Evolutionary conservation across 805 yeast species (phyloP).

Genomic region (Yamadazyma kitorensis): DNA sequence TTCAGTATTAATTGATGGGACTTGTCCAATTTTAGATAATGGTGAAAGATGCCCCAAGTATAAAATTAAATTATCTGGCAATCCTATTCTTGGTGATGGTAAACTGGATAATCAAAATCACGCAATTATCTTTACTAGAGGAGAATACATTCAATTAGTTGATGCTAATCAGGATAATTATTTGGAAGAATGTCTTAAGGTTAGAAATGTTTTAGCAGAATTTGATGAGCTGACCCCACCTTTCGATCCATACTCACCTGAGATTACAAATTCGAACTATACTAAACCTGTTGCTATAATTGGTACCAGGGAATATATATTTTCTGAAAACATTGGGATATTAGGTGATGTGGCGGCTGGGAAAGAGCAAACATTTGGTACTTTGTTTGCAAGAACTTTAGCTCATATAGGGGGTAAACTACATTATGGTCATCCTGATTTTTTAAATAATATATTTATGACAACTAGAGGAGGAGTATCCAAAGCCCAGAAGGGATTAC

Average conservation of each 20-base stretch:
- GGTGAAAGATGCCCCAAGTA: slow-evolving; percentile 46
- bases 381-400: slow-evolving; percentile 77
- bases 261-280: slow-evolving; percentile 15
- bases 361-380: slow-evolving; percentile 87
- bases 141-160: slow-evolving; percentile 79
- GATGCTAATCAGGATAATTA: slow-evolving; percentile 89
- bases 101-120: slow-evolving; percentile 86
- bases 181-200: slow-evolving; percentile 79
- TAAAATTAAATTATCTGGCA: slow-evolving; percentile 76
- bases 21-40: slow-evolving; percentile 60
- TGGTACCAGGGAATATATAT: slow-evolving; percentile 85
- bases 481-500: slow-evolving; percentile 82
- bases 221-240: slow-evolving; percentile 69
- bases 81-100: slow-evolving; percentile 86
- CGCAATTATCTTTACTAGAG: slow-evolving; percentile 74
- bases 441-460: slow-evolving; percentile 71
- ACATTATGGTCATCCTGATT: slow-evolving; percentile 90
- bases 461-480: slow-evolving; percentile 87
- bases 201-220: slow-evolving; percentile 78
- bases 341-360: slow-evolving; percentile 90
- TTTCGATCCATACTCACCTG: slow-evolving; percentile 21
- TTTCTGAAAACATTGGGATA: slow-evolving; percentile 83
- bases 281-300: slow-evolving; percentile 71
- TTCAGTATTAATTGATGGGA: slow-evolving; percentile 79
- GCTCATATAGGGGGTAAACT: slow-evolving; percentile 84